phyloP scores from a whole-genome alignment of 495 filamentous ascomycete species.

The Pseudoneurospora amorphoporcata region DNA sequence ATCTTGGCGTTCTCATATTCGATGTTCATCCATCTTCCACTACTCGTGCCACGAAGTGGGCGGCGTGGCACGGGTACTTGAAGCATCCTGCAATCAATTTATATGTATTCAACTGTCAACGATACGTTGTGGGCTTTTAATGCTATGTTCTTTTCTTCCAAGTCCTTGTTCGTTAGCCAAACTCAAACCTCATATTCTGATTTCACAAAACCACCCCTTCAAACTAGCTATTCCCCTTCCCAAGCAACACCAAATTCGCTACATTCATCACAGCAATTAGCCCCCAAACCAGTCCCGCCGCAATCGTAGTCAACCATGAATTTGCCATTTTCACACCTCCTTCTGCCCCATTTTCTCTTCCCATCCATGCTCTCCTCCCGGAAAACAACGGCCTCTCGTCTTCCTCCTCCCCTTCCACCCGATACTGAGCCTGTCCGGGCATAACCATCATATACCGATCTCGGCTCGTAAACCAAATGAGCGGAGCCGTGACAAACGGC shows the following conservation, averaged over 20 bases:
- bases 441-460: conserved; percentile 72
- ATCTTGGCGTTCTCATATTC: neutral
- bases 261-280: conserved; percentile 65
- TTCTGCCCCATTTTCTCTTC: neutral
- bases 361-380: neutral
- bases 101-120: neutral
- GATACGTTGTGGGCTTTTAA: neutral
- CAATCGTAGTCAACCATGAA: conserved; percentile 41
- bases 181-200: neutral
- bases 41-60: too few relatives aligned
- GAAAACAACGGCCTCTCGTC: neutral
- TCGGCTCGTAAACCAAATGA: conserved; percentile 80
- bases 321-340: conserved; percentile 50
- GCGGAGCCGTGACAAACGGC: conserved; percentile 70
- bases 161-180: neutral
- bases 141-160: neutral
- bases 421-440: conserved; percentile 23
- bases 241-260: conserved; percentile 59
- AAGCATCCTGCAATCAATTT: neutral
- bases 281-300: conserved; percentile 54
- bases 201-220: neutral
- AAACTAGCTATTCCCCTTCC: conserved; percentile 30
- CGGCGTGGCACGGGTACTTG: too few relatives aligned
- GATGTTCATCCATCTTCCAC: neutral
- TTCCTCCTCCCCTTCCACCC: conserved; percentile 11